Conservation (phyloP, 2,329 filamentous ascomycete species). For the Trichoderma brevicompactum region DNA sequence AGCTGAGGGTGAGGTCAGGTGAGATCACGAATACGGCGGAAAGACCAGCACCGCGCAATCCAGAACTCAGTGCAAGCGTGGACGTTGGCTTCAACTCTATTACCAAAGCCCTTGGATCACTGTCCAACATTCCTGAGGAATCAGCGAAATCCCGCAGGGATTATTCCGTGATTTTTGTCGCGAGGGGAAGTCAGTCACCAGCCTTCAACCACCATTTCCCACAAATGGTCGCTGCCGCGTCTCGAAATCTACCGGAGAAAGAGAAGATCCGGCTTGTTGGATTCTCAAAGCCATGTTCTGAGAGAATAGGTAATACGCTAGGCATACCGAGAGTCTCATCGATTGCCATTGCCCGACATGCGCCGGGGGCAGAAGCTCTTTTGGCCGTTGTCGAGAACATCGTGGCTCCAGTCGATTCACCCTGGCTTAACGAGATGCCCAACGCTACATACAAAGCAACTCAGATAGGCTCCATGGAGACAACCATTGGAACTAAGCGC, state of each 20-base stretch:
- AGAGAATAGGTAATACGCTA: constrained; percentile 59
- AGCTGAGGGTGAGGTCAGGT: constrained; percentile 30
- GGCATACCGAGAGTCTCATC: constrained; percentile 68
- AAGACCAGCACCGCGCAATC: constrained; percentile 43
- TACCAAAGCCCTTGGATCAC: constrained; percentile 60
- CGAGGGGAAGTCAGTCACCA: constrained; percentile 60
- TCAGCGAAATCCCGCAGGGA: constrained; percentile 19
- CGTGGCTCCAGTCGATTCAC: constrained; percentile 56
- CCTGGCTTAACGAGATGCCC: constrained; percentile 52
- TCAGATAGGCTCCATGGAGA: constrained; percentile 44
- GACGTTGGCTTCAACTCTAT: constrained; percentile 69
- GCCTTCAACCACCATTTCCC: constrained; percentile 65
- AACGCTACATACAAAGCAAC: constrained; percentile 39
- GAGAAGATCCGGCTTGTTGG: constrained; percentile 62
- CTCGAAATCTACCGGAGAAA: constrained; percentile 45
- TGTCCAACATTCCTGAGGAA: constrained; percentile 35
- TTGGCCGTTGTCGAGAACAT: constrained; percentile 58
- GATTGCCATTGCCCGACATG: constrained; percentile 60
- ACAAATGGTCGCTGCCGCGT: constrained; percentile 57
- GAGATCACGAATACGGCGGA: constrained; percentile 19
- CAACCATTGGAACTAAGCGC: constrained; percentile 43
- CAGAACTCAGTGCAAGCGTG: constrained; percentile 60
- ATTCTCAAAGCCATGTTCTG: constrained; percentile 63
- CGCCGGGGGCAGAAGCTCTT: constrained; percentile 61
- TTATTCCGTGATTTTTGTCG: constrained; percentile 62